Evolutionary conservation across 78 protist genomes (phyloP).

Genomic region (Cavenderia fasciculata): DNA sequence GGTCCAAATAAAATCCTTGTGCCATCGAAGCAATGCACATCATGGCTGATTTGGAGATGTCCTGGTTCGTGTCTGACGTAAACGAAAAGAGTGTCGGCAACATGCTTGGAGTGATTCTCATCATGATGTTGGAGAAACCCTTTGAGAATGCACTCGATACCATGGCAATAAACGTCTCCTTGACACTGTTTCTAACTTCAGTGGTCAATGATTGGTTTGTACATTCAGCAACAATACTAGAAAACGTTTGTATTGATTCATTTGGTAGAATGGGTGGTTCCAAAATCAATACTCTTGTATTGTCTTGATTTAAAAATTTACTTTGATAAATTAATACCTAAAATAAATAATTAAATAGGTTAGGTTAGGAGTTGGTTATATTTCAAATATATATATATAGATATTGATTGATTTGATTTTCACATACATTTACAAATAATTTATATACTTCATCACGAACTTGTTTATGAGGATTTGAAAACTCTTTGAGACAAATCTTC

Average conservation of each 20-base stretch:
- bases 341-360: too few relatives aligned
- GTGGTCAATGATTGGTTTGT: background rate
- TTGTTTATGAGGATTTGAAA: slow-evolving; percentile 60
- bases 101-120: slow-evolving; percentile 1
- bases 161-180: slow-evolving; percentile 5
- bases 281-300: background rate
- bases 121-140: background rate
- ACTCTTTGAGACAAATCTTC: slow-evolving; percentile 3
- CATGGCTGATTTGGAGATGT: background rate
- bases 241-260: background rate
- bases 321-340: too few relatives aligned
- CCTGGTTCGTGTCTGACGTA: slow-evolving; percentile 24
- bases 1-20: slow-evolving; percentile 15
- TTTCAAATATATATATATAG: too few relatives aligned
- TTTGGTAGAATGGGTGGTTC: slow-evolving; percentile 7
- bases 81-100: background rate
- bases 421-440: background rate
- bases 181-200: background rate
- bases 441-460: slow-evolving; percentile 20
- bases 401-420: background rate
- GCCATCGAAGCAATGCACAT: slow-evolving; percentile 28
- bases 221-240: background rate
- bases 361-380: too few relatives aligned
- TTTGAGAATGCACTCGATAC: background rate
- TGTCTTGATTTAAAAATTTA: too few relatives aligned